phyloP scores from a whole-genome alignment of 805 yeast species.

The Myxozyma melibiosi region DNA sequence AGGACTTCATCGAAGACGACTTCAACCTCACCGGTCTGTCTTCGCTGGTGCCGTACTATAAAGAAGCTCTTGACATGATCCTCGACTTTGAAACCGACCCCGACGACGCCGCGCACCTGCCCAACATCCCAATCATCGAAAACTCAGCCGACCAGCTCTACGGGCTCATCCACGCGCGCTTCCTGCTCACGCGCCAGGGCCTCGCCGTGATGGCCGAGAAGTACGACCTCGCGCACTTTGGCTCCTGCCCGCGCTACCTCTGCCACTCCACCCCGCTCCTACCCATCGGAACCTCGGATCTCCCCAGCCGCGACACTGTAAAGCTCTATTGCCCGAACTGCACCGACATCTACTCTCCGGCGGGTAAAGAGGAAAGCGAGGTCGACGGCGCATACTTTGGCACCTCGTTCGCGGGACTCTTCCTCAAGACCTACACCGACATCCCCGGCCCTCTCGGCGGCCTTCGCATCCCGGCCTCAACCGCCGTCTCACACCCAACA shows the following conservation, averaged over 20 bases:
- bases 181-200: constrained; percentile 85
- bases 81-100: constrained; percentile 62
- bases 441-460: constrained; percentile 43
- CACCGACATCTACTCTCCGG: constrained; percentile 85
- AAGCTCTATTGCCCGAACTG: constrained; percentile 94
- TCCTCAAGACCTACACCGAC: constrained; percentile 89
- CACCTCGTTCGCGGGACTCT: constrained; percentile 90
- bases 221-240: constrained; percentile 85
- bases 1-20: constrained; percentile 94
- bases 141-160: constrained; percentile 90
- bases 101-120: constrained; percentile 53
- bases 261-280: constrained; percentile 89
- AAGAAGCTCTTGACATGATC: constrained; percentile 89
- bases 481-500: not conserved
- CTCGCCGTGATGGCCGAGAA: constrained; percentile 84
- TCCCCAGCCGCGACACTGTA: constrained; percentile 89
- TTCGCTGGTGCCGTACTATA: constrained; percentile 82
- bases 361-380: constrained; percentile 79
- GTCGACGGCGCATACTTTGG: constrained; percentile 98
- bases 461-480: constrained; percentile 43
- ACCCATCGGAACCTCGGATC: constrained; percentile 89
- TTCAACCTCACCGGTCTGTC: constrained; percentile 91
- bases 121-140: constrained; percentile 74
- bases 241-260: constrained; percentile 84
- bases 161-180: constrained; percentile 93